Evolutionary conservation across 164 flowering plant species (phyloP).

Genomic region (Vitis cinerea): DNA sequence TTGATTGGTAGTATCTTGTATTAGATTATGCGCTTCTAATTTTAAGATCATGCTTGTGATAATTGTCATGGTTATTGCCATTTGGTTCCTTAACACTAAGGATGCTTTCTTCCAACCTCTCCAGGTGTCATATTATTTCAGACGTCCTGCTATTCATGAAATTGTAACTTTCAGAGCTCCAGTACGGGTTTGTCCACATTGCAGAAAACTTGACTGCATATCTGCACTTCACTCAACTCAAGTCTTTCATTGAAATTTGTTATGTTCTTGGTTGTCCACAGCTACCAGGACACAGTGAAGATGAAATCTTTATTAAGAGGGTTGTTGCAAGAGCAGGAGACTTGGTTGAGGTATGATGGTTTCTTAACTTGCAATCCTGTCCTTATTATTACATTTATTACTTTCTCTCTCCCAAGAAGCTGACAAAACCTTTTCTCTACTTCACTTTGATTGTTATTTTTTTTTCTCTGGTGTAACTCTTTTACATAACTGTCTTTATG

Average conservation of each 20-base stretch:
- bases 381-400: too few species aligned
- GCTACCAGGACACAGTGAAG: conserved; percentile 22
- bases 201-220: neutral
- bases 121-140: conserved; percentile 47
- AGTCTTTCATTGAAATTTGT: neutral
- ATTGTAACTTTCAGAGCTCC: conserved; percentile 47
- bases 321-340: conserved; percentile 60
- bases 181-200: conserved; percentile 30
- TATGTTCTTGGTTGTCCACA: conserved; percentile 6
- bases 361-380: neutral
- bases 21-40: neutral
- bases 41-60: neutral
- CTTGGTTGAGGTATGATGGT: conserved; percentile 36
- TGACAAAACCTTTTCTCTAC: too few species aligned
- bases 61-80: neutral
- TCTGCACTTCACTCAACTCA: neutral
- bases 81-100: neutral
- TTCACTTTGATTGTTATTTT: too few species aligned
- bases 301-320: conserved; percentile 50
- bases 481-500: too few species aligned
- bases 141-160: conserved; percentile 39
- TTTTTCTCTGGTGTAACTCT: too few species aligned
- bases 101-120: neutral
- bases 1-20: neutral
- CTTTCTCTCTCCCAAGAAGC: too few species aligned